A percentile compares a stretch with the other conserved stretches of the same genome.
phyloP scores from a whole-genome alignment of 306 rosid species.

The Lupinus albus region DNA sequence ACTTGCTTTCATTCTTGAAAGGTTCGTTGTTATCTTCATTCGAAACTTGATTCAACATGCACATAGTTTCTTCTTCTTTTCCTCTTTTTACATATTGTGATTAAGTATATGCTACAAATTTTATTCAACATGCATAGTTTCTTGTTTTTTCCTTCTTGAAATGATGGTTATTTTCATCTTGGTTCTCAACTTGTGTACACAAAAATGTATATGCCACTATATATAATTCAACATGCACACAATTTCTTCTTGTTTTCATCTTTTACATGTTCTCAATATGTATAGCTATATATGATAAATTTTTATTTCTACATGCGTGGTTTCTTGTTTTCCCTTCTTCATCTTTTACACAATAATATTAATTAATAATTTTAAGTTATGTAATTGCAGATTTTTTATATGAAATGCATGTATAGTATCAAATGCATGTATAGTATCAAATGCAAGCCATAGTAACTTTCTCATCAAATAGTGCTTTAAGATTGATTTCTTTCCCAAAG shows the following conservation, averaged over 20 bases:
- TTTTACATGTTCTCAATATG: not conserved
- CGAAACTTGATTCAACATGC: not conserved
- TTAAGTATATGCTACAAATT: no score
- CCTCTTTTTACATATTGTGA: no score
- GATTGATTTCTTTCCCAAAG: not conserved
- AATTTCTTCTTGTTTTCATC: not conserved
- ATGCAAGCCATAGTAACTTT: not conserved
- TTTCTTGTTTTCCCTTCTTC: no score
- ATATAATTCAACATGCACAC: not conserved
- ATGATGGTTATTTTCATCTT: no score
- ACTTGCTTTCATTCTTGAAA: conserved; percentile 57
- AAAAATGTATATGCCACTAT: not conserved
- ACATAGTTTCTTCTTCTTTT: no score
- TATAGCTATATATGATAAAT: no score
- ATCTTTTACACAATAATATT: no score
- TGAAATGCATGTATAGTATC: not conserved
- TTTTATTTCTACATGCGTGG: not conserved
- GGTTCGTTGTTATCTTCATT: conserved; percentile 33
- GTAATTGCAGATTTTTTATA: not conserved
- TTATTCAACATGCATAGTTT: not conserved
- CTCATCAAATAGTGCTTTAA: not conserved
- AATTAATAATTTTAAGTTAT: no score
- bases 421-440: no score
- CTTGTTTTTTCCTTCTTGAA: not conserved
- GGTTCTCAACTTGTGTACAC: no score